Conservation (phyloP, 495 filamentous ascomycete species). For the Xylaria curta region DNA sequence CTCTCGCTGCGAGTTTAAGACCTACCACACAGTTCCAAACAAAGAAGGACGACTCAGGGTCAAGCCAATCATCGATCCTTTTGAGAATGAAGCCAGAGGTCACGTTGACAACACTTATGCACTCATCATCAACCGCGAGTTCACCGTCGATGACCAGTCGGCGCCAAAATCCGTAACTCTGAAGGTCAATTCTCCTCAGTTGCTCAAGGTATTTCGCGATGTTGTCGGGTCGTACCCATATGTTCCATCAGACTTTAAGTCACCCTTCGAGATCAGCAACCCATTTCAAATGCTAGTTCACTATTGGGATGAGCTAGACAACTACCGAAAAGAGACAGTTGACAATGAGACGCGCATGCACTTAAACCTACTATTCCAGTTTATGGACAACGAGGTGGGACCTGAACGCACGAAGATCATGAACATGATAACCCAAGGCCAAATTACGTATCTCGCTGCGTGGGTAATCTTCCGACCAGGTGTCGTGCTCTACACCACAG, state of each 20-base stretch:
- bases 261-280: slow-evolving; percentile 31
- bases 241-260: slow-evolving; percentile 34
- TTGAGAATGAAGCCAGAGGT: slow-evolving; percentile 21
- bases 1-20: slow-evolving; percentile 23
- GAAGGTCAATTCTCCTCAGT: slow-evolving; percentile 46
- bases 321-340: slow-evolving; percentile 29
- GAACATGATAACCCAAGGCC: slow-evolving; percentile 23
- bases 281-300: slow-evolving; percentile 30
- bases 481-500: slow-evolving; percentile 29
- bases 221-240: slow-evolving; percentile 44
- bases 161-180: slow-evolving; percentile 28
- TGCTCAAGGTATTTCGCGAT: slow-evolving; percentile 39
- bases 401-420: slow-evolving; percentile 30
- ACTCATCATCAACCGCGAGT: slow-evolving; percentile 38
- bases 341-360: slow-evolving; percentile 41
- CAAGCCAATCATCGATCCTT: slow-evolving; percentile 26
- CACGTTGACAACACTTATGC: slow-evolving; percentile 34
- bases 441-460: slow-evolving; percentile 29
- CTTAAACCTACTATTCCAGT: slow-evolving; percentile 33
- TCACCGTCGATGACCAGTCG: slow-evolving; percentile 34
- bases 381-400: slow-evolving; percentile 30
- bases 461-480: slow-evolving; percentile 42
- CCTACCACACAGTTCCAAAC: slow-evolving; percentile 20
- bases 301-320: slow-evolving; percentile 28
- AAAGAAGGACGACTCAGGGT: slow-evolving; percentile 29